These are phyloP conservation scores for Pseudocercospora fijiensis DNA, from an alignment of 2,329 filamentous ascomycete genomes.

Conservation along the genomic window DNA sequence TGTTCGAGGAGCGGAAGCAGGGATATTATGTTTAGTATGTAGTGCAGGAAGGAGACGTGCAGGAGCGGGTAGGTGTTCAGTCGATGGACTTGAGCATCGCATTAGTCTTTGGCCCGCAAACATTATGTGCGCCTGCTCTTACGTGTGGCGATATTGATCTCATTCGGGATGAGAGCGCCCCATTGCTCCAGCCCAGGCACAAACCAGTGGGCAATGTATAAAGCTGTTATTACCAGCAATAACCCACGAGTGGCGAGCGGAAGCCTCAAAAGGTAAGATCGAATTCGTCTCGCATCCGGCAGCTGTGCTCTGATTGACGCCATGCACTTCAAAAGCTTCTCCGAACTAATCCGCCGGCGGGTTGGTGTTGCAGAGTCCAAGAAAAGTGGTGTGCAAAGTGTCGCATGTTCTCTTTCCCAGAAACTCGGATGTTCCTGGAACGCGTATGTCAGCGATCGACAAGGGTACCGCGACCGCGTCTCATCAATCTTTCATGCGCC, in stretches of 20 bases:
- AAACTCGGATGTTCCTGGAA: background rate
- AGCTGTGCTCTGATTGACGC: constrained; percentile 33
- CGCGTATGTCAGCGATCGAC: background rate
- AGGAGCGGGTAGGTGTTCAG: constrained; percentile 90
- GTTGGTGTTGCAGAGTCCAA: background rate
- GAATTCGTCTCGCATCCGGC: constrained; percentile 71
- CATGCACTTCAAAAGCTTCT: background rate
- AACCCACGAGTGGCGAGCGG: constrained; percentile 80
- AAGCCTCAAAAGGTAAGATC: constrained; percentile 79
- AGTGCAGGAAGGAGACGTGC: constrained; percentile 77
- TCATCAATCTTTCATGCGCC: background rate
- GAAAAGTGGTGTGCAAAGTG: background rate
- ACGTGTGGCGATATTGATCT: constrained; percentile 72
- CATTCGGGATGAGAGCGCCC: constrained; percentile 74
- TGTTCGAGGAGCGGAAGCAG: constrained; percentile 86
- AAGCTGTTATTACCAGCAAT: constrained; percentile 62
- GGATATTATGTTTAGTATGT: constrained; percentile 74
- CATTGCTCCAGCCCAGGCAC: constrained; percentile 72
- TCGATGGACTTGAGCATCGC: constrained; percentile 68
- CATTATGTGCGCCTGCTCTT: constrained; percentile 41
- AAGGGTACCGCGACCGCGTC: background rate
- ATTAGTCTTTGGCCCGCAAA: background rate
- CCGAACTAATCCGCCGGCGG: background rate
- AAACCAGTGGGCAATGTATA: constrained; percentile 70
- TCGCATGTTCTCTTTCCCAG: background rate